Base-by-base conservation (phyloP, 305 asterid genomes). In the Fraxinus sp. region DNA sequence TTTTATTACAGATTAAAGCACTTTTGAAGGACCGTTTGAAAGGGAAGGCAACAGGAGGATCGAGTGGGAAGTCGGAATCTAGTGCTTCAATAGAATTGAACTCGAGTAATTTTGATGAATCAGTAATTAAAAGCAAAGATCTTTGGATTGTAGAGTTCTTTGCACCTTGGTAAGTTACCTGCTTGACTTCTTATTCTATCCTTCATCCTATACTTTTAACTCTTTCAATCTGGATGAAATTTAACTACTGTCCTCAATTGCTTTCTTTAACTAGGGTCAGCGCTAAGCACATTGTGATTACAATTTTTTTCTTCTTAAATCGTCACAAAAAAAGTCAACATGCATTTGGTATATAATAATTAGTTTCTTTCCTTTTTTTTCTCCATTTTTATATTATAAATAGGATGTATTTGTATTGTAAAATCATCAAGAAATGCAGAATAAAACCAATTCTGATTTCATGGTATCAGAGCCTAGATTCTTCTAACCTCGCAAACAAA, bases 141-240 rank as follows among this genome's bases (percentile, higher is more conserved):
- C 89, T 94, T 70, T 96, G 98, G 99, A 81, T 93, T 75, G 97
- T 96, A 84, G 99, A 96, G 89, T 96, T 94, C 89, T 96, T 91
- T 85, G 98, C 99, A 82, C 98, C 99, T 68, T 96, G 98, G 99
- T 94, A 80, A 91, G 94, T 82, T 74, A 80, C 77, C 55, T 79
- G 35, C 75, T 22, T 18, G 39, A 64, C 22, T 11, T 32, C 70
- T 73, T 59, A 8, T 24, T 18, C 10, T 5, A 22, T 24, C 36
- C 4, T 55, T 81, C 22, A 11, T 18, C 20, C n/a, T 30, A 22
- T 22, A 39, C 13, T 0, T 52, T 81, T 7, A 52, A 55, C 14
- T 16, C 72, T 22, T 52, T 52, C 3, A 16, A 6, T 13, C 64
- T 52, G 33, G 16, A 70, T 30, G 75, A 70, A 4, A 28, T 28